These are phyloP conservation scores for Fusarium sp. DNA, from an alignment of 2,329 filamentous ascomycete species.

Conservation along the genomic window DNA sequence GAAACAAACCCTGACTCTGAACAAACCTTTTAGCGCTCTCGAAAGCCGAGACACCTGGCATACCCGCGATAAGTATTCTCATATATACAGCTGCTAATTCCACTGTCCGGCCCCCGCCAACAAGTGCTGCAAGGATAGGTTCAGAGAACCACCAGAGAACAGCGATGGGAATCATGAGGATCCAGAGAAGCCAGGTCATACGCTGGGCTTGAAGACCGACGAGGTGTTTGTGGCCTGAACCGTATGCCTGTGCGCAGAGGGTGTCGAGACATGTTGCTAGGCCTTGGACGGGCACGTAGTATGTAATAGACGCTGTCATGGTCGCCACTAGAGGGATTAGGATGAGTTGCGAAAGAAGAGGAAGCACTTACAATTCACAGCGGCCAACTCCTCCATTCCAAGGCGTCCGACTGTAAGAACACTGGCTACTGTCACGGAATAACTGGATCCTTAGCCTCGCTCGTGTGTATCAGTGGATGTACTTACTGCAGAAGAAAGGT, in stretches of 20 bases:
- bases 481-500: slow-evolving; percentile 76
- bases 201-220: slow-evolving; percentile 86
- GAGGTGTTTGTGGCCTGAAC: slow-evolving; percentile 85
- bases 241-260: slow-evolving; percentile 90
- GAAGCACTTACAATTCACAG: slow-evolving; percentile 52
- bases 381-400: slow-evolving; percentile 68
- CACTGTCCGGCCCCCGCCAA: slow-evolving; percentile 67
- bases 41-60: slow-evolving; percentile 80
- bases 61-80: slow-evolving; percentile 75
- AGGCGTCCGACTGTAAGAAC: slow-evolving; percentile 81
- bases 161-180: slow-evolving; percentile 77
- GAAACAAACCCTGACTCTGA: slow-evolving; percentile 83
- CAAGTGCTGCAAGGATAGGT: slow-evolving; percentile 64
- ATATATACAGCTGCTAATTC: slow-evolving; percentile 78
- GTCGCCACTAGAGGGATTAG: slow-evolving; percentile 56
- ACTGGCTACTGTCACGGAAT: slow-evolving; percentile 80
- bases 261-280: slow-evolving; percentile 90
- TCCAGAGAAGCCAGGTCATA: slow-evolving; percentile 81
- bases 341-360: accelerated
- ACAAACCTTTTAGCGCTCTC: slow-evolving; percentile 83
- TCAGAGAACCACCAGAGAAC: slow-evolving; percentile 77
- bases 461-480: accelerated
- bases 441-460: slow-evolving; percentile 50
- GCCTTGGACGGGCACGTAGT: slow-evolving; percentile 80
- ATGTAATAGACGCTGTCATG: slow-evolving; percentile 84